Evolutionary conservation across 2,329 filamentous ascomycete species (phyloP), one percentile per base, ranked within the genome.

Genomic region (Fusarium sp.): DNA sequence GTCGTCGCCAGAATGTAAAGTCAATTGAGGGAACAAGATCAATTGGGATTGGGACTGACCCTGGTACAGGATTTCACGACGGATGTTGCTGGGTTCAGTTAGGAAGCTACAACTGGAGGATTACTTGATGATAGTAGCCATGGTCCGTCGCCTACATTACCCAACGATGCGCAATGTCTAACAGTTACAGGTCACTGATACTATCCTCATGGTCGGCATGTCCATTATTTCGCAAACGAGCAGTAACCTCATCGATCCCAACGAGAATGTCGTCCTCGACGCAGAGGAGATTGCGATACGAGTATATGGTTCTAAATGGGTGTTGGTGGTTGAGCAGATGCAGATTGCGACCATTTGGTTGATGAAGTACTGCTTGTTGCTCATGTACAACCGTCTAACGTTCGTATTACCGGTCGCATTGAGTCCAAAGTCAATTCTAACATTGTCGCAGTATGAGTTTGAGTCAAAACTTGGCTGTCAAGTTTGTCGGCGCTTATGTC

Each of bases 261-360:
- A 82, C 18, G 80, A 88, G 29, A 76, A 78, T 0, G 72, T 77
- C 1, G 65, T 75, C 6, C 78, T 90, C 49, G 87, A 87, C 0
- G 80, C 83, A 1, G 66, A 79, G 0, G 81, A 81, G 38, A 82
- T 84, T 48, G 71, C 67, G 6, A 78, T 82, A 32, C 80, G 87
- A 51, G 75, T 80, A 1, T 79, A 76, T 40, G 89, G 88, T 13
- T 89, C 87, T 47, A 91, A 91, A 81, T 85, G 88, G 80, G 88
- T 90, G 1, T 81, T 90, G 40, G 84, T 89, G 11, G 85, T 87
- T 5, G 88, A 91, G 69, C 83, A 90, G 77, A 84, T 86, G 72
- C 91, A 92, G 80, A 80, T 90, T 20, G 80, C 88, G 55, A 84
- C 85, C 12, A 86, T 86, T 30, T 90, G 86, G 84, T 77, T 81